Percentiles rank a stretch among this genome's conserved stretches.
Evolutionary conservation across 129 eudicot species (phyloP).

Genomic region (Solidago caesia): DNA sequence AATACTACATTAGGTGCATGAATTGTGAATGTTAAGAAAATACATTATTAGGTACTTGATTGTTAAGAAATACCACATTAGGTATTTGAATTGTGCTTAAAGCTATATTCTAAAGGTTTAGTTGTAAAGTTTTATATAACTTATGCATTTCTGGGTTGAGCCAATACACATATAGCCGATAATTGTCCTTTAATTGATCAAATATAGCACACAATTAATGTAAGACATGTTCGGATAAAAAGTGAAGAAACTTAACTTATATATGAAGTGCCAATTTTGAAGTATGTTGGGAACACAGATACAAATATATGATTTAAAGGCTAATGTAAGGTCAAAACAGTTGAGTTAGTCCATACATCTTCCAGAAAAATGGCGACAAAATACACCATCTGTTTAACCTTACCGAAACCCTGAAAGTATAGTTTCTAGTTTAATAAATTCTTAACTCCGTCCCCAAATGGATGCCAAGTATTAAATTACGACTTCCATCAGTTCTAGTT

Average conservation of each 20-base stretch:
- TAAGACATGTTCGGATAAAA: neutral
- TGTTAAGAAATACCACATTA: no score
- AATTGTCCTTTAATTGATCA: neutral
- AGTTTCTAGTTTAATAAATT: neutral
- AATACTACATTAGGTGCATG: neutral
- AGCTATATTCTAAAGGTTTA: slow-evolving; percentile 11
- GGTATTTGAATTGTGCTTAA: neutral
- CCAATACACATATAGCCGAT: no score
- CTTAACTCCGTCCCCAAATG: neutral
- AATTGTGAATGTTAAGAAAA: neutral
- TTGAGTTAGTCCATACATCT: slow-evolving; percentile 17
- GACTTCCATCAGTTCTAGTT: neutral
- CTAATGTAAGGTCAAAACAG: slow-evolving; percentile 12
- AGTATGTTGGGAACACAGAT: neutral
- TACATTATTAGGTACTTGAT: no score
- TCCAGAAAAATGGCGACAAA: neutral
- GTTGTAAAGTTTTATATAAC: neutral
- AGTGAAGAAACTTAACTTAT: neutral
- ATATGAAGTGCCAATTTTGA: neutral
- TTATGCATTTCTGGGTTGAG: no score
- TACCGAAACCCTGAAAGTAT: neutral
- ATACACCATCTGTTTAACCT: neutral
- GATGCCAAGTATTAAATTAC: slow-evolving; percentile 10
- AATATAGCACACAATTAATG: slow-evolving; percentile 16
- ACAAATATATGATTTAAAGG: slow-evolving; percentile 19